A percentile compares a stretch with the other conserved stretches of the same genome.
Conservation (phyloP, 148 eudicot genomes). For the Rheum nobile region DNA sequence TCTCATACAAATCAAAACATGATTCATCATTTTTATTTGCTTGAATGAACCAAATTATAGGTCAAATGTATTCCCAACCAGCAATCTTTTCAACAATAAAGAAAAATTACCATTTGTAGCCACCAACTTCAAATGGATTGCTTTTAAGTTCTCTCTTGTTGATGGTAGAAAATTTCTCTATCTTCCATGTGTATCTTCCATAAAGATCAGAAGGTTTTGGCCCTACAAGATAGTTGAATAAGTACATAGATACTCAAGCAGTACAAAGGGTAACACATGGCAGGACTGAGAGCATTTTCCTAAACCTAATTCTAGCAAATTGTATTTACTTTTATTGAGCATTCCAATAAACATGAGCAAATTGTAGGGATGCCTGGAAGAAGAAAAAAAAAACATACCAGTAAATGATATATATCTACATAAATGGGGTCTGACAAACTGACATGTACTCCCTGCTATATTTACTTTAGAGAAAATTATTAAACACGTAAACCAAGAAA, state of each 20-base stretch:
- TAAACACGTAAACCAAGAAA: neutral
- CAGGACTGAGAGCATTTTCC: neutral
- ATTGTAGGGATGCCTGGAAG: neutral
- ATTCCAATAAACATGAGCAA: neutral
- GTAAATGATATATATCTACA: neutral
- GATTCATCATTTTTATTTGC: neutral
- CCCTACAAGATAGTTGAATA: slow-evolving; percentile 31
- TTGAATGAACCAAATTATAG: neutral
- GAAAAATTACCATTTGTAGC: slow-evolving; percentile 75
- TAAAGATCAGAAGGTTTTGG: slow-evolving; percentile 64
- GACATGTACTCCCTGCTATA: neutral
- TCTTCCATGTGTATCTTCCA: slow-evolving; percentile 81
- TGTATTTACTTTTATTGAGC: neutral
- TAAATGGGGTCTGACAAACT: neutral
- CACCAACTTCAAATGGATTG: slow-evolving; percentile 85
- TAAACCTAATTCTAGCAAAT: neutral
- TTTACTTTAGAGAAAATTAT: neutral
- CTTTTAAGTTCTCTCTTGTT: slow-evolving; percentile 93
- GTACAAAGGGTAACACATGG: neutral
- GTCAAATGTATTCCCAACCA: neutral
- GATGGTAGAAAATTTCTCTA: slow-evolving; percentile 71
- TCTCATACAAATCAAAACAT: neutral
- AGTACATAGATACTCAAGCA: neutral
- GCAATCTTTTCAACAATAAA: neutral
- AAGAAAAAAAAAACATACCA: neutral